A percentile compares a stretch with the other conserved stretches of the same genome.
These are phyloP conservation scores for Agaricus blazei DNA, from an alignment of 768 basidiomycete genomes.

Conservation along the genomic window DNA sequence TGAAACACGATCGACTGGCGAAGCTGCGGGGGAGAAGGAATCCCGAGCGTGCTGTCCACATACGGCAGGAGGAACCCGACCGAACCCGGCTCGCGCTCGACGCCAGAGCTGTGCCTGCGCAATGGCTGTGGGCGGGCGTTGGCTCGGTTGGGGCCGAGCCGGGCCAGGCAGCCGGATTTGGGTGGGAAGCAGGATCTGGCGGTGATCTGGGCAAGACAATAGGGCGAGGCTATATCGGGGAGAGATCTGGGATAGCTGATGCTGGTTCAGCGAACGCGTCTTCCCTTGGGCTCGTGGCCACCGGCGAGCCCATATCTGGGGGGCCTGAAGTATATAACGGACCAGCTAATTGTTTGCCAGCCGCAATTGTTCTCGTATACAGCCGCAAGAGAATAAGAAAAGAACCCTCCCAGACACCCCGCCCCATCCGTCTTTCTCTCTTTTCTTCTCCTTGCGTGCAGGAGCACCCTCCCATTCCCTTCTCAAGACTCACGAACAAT, in stretches of 20 bases:
- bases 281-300: slow-evolving; percentile 27
- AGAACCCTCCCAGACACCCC: slow-evolving; percentile 28
- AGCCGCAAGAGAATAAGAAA: slow-evolving; percentile 46
- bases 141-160: not conserved
- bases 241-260: slow-evolving; percentile 13
- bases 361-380: slow-evolving; percentile 57
- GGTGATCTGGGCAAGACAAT: slow-evolving; percentile 38
- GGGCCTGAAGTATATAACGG: slow-evolving; percentile 45
- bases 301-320: slow-evolving; percentile 32
- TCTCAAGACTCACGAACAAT: slow-evolving; percentile 21
- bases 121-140: too few species aligned
- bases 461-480: slow-evolving; percentile 28
- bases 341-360: slow-evolving; percentile 48
- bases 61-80: not conserved
- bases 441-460: slow-evolving; percentile 32
- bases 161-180: slow-evolving; percentile 3
- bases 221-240: slow-evolving; percentile 31
- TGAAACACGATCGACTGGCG: slow-evolving; percentile 8
- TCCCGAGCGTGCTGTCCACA: slow-evolving; percentile 8
- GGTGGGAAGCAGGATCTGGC: slow-evolving; percentile 19
- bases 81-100: not conserved
- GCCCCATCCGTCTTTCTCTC: slow-evolving; percentile 43
- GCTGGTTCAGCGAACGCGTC: slow-evolving; percentile 21
- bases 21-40: not conserved
- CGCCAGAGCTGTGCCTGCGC: too few species aligned